Evolutionary conservation across 2,329 filamentous ascomycete genomes (phyloP), one percentile per base, ranked within the genome.

Genomic region (Clarireedia hainanense): DNA sequence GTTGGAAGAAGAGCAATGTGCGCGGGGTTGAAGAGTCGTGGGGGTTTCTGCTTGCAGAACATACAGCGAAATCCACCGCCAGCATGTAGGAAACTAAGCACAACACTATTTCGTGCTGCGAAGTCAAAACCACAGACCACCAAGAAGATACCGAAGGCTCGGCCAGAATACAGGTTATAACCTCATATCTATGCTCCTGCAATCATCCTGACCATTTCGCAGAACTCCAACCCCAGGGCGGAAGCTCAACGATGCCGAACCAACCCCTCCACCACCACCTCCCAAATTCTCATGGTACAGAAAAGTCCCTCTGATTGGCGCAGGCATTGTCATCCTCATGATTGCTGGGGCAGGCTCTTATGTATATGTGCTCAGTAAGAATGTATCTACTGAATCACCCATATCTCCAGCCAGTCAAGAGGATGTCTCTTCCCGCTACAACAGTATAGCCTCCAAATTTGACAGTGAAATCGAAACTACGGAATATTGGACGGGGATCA

Each of bases 401-500:
- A 24, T 24, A 7, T 46, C 57, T 9, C 55, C 59, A 3, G 26
- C 60, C 2, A 46, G 53, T 0, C 68, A 69, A 52, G 43, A 55
- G 17, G 67, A 69, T 56, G 66, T 69, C 20, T 70, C 68, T 1
- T 39, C 52, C 2, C 61, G 64, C 12, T 70, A 70, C 58, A 59
- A 69, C 46, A 60, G 47, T 3, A 70, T 69, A 24, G 82, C 82
- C 17, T 70, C 72, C 27, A 75, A 76, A 42, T 86, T 85, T 65
- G 83, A 86, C 69, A 71, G 73, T 55, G 76, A 76, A 58, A 78
- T 85, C 39, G 75, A 84, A 65, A 70, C 75, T 62, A 77, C 78
- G 4, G 83, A 86, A 68, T 74, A 72, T 68, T 72, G 78, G 61
- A 78, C 78, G 72, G 81, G 83, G 48, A 75, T 85, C 61, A 75